phyloP scores from a whole-genome alignment of 441 rosid genomes.

The Adansonia madagascariensis region DNA sequence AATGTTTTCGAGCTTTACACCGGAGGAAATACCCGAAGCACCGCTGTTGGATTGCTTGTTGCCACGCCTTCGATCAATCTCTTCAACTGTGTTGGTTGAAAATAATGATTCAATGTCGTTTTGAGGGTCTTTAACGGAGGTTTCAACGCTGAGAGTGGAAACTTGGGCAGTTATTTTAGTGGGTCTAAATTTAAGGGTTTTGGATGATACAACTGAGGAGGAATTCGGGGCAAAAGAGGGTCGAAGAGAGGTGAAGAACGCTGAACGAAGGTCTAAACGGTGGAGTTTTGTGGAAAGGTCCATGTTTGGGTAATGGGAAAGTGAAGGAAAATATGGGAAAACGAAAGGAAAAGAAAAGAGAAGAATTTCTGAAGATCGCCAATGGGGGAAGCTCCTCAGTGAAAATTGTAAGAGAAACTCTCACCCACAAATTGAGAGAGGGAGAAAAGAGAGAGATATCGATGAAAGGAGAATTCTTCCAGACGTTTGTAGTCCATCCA shows the following conservation, averaged over 20 bases:
- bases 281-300: slow-evolving; percentile 64
- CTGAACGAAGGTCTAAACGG: slow-evolving; percentile 57
- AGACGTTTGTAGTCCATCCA: too few species aligned
- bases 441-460: background rate
- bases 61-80: slow-evolving; percentile 39
- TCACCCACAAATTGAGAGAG: background rate
- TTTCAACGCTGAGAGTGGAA: slow-evolving; percentile 60
- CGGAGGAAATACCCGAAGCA: slow-evolving; percentile 77
- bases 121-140: slow-evolving; percentile 45
- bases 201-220: background rate
- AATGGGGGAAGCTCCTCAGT: slow-evolving; percentile 3
- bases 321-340: background rate
- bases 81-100: slow-evolving; percentile 42
- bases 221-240: slow-evolving; percentile 36
- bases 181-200: slow-evolving; percentile 36
- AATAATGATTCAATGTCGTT: slow-evolving; percentile 76
- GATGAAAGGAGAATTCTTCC: background rate
- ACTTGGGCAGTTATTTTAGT: slow-evolving; percentile 43
- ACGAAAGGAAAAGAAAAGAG: background rate
- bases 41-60: slow-evolving; percentile 48
- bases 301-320: slow-evolving; percentile 46
- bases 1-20: slow-evolving; percentile 79
- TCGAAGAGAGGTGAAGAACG: slow-evolving; percentile 50
- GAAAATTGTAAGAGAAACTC: background rate
- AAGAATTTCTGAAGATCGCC: background rate